These are phyloP conservation scores for Cercospora brassicicola DNA, from an alignment of 2,329 filamentous ascomycete genomes.

Conservation along the genomic window DNA sequence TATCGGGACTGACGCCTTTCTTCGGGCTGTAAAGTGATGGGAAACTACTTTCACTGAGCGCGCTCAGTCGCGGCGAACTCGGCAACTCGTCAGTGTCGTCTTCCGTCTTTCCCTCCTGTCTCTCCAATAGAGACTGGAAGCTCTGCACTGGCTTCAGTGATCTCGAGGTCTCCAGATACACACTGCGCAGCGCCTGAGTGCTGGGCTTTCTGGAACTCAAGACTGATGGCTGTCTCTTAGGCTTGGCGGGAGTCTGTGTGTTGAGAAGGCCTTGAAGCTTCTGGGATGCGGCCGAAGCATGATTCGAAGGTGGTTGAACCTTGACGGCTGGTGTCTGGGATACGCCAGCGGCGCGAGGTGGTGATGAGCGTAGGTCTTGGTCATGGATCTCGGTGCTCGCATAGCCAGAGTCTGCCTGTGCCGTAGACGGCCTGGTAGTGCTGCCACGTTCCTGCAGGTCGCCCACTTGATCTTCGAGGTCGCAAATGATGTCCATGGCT, in stretches of 20 bases:
- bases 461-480: slow-evolving; percentile 55
- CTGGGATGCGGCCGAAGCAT: slow-evolving; percentile 30
- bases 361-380: slow-evolving; percentile 32
- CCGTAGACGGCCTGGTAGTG: slow-evolving; percentile 38
- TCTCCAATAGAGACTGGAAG: slow-evolving; percentile 40
- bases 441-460: slow-evolving; percentile 31
- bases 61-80: slow-evolving; percentile 40
- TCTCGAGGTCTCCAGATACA: slow-evolving; percentile 37
- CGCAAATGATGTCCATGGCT: slow-evolving; percentile 68
- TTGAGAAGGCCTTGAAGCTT: slow-evolving; percentile 29
- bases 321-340: slow-evolving; percentile 17
- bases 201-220: slow-evolving; percentile 37
- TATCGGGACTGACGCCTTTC: slow-evolving; percentile 30
- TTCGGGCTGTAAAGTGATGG: slow-evolving; percentile 40
- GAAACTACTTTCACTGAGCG: slow-evolving; percentile 43
- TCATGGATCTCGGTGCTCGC: slow-evolving; percentile 39
- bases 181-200: slow-evolving; percentile 39
- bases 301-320: slow-evolving; percentile 17
- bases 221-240: slow-evolving; percentile 36
- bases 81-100: slow-evolving; percentile 32
- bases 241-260: slow-evolving; percentile 28
- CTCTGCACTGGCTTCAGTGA: slow-evolving; percentile 38
- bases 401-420: slow-evolving; percentile 40
- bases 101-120: slow-evolving; percentile 31
- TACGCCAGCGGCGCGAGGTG: slow-evolving; percentile 20